phyloP scores from a whole-genome alignment of 768 basidiomycete genomes.

The Tricholoma hemisulphureum region DNA sequence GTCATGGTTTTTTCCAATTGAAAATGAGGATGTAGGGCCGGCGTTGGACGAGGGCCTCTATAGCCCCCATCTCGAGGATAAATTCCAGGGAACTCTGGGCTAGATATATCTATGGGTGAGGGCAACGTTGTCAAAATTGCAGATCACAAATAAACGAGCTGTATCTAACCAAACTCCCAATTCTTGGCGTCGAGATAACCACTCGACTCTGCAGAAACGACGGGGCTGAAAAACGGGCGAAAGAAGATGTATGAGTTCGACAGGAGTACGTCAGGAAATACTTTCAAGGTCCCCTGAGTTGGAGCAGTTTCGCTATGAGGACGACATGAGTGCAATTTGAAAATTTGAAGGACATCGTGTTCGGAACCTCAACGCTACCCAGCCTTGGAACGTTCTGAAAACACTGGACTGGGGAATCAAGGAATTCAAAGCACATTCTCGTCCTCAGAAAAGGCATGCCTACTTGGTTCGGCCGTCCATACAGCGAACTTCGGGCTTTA shows the following conservation, averaged over 20 bases:
- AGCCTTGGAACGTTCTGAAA: slow-evolving; percentile 74
- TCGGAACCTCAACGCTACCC: slow-evolving; percentile 67
- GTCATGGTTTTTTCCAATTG: slow-evolving; percentile 64
- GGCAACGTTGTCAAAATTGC: neutral
- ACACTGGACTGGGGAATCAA: slow-evolving; percentile 38
- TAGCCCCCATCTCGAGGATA: slow-evolving; percentile 37
- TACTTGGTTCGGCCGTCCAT: slow-evolving; percentile 55
- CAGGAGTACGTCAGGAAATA: slow-evolving; percentile 64
- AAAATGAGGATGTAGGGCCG: slow-evolving; percentile 65
- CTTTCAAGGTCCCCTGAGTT: slow-evolving; percentile 63
- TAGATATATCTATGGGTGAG: slow-evolving; percentile 43
- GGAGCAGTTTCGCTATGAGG: slow-evolving; percentile 58
- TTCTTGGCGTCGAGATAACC: slow-evolving; percentile 49
- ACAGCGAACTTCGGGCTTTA: slow-evolving; percentile 60
- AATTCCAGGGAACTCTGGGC: slow-evolving; percentile 54
- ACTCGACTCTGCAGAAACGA: slow-evolving; percentile 36
- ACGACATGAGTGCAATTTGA: neutral
- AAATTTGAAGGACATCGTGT: slow-evolving; percentile 1
- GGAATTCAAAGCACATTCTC: neutral
- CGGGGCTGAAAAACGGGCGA: slow-evolving; percentile 70
- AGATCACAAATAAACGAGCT: neutral
- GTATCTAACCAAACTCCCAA: slow-evolving; percentile 49
- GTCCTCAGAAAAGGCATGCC: slow-evolving; percentile 1
- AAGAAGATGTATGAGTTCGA: slow-evolving; percentile 73
- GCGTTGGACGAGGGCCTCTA: slow-evolving; percentile 47